phyloP scores from a whole-genome alignment of 306 rosid species.

The Trichosanthes cucumerina region DNA sequence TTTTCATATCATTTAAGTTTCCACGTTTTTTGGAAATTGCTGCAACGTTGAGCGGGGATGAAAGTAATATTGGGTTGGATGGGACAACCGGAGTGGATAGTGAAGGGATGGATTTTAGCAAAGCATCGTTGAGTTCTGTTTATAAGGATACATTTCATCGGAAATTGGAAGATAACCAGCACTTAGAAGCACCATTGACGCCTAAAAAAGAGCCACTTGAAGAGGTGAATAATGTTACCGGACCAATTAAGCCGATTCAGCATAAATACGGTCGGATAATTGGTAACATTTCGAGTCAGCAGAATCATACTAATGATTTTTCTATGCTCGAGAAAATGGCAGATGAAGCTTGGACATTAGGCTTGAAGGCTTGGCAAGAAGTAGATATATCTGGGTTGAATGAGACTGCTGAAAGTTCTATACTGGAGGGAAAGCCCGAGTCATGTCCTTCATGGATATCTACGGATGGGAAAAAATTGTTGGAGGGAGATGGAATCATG shows the following conservation, averaged over 20 bases:
- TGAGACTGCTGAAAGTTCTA: conserved; percentile 42
- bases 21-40: conserved; percentile 53
- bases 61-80: conserved; percentile 33
- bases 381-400: conserved; percentile 34
- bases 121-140: conserved; percentile 47
- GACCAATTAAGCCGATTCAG: conserved; percentile 29
- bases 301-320: conserved; percentile 40
- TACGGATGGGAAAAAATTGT: conserved; percentile 51
- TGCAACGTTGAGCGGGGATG: conserved; percentile 66
- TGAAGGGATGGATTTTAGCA: conserved; percentile 48
- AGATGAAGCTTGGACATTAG: conserved; percentile 95
- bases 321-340: conserved; percentile 84
- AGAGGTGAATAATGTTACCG: conserved; percentile 31
- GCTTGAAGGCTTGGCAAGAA: conserved; percentile 62
- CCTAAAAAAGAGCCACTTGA: conserved; percentile 59
- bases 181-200: conserved; percentile 51
- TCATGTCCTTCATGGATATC: conserved; percentile 95
- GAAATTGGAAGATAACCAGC: conserved; percentile 53
- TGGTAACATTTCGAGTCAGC: conserved; percentile 37
- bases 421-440: conserved; percentile 51
- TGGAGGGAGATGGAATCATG: conserved; percentile 62
- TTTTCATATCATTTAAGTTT: conserved; percentile 68
- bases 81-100: conserved; percentile 21
- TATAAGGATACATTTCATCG: conserved; percentile 69
- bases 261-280: conserved; percentile 62